These are phyloP conservation scores for Macroventuria anomochaeta DNA, from an alignment of 2,329 filamentous ascomycete species.

Conservation along the genomic window DNA sequence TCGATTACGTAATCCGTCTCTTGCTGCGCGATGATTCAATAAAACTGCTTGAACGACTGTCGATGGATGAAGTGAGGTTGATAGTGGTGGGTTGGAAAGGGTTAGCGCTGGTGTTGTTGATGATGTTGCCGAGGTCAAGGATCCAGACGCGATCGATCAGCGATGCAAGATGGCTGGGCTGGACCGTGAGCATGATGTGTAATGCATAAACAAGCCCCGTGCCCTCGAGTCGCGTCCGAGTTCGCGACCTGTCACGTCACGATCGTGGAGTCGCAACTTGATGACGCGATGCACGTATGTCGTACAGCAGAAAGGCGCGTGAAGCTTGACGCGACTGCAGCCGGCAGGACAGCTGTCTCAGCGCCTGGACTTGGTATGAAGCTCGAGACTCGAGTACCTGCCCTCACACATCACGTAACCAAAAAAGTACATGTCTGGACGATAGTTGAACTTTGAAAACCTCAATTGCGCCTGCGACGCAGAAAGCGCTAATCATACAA, in stretches of 20 bases:
- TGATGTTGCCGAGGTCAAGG: constrained; percentile 13
- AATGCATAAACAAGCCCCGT: constrained; percentile 6
- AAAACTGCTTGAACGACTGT: too few species aligned
- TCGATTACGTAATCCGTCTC: background rate
- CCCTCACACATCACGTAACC: background rate
- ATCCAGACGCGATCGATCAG: constrained; percentile 9
- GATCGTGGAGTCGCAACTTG: constrained; percentile 1
- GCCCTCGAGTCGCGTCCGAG: constrained; percentile 11
- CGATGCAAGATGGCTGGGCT: constrained; percentile 6
- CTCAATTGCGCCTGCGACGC: constrained; percentile 29
- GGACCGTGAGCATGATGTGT: constrained; percentile 2
- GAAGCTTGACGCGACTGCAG: constrained; percentile 10
- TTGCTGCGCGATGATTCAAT: background rate
- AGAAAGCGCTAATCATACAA: constrained; percentile 36
- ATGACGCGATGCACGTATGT: constrained; percentile 10
- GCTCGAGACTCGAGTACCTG: background rate
- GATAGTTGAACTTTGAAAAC: constrained; percentile 11
- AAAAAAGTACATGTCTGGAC: background rate
- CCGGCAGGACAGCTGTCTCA: background rate
- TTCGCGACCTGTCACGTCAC: constrained; percentile 7
- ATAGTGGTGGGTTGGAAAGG: constrained; percentile 7
- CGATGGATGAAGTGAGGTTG: constrained; percentile 10
- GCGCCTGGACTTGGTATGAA: background rate
- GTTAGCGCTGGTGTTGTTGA: constrained; percentile 8
- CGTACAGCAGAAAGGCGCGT: constrained; percentile 1